These are phyloP conservation scores for Nakazawaea wyomingensis DNA, from an alignment of 805 yeast genomes.

Conservation along the genomic window DNA sequence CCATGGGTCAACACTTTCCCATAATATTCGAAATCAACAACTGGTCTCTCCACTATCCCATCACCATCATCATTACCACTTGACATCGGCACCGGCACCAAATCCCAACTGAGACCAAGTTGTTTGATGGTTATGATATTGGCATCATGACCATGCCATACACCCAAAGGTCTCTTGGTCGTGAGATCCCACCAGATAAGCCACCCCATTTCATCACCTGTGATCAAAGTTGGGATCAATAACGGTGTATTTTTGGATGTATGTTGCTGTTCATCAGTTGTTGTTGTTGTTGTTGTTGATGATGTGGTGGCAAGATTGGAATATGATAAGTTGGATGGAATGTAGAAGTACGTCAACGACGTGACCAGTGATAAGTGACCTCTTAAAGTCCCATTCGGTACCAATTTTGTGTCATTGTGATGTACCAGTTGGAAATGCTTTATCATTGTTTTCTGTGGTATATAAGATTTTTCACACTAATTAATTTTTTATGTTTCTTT, in stretches of 20 bases:
- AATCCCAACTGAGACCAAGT: constrained; percentile 31
- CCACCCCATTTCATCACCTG: constrained; percentile 63
- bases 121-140: constrained; percentile 47
- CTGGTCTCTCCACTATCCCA: too few species aligned
- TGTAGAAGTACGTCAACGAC: constrained; percentile 16
- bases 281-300: background rate
- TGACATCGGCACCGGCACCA: too few species aligned
- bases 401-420: background rate
- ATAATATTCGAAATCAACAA: constrained; percentile 24
- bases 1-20: constrained; percentile 59
- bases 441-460: too few species aligned
- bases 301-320: background rate
- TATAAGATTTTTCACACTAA: too few species aligned
- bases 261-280: background rate
- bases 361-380: constrained; percentile 21
- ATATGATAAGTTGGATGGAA: constrained; percentile 16
- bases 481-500: too few species aligned
- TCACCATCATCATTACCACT: too few species aligned
- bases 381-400: constrained; percentile 19
- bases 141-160: constrained; percentile 57
- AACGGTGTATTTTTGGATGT: too few species aligned
- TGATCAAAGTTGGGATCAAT: constrained; percentile 34
- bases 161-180: constrained; percentile 47
- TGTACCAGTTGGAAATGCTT: too few species aligned
- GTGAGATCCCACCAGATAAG: constrained; percentile 60